phyloP scores from a whole-genome alignment of 331 rosid genomes.

The Malus hybrid region DNA sequence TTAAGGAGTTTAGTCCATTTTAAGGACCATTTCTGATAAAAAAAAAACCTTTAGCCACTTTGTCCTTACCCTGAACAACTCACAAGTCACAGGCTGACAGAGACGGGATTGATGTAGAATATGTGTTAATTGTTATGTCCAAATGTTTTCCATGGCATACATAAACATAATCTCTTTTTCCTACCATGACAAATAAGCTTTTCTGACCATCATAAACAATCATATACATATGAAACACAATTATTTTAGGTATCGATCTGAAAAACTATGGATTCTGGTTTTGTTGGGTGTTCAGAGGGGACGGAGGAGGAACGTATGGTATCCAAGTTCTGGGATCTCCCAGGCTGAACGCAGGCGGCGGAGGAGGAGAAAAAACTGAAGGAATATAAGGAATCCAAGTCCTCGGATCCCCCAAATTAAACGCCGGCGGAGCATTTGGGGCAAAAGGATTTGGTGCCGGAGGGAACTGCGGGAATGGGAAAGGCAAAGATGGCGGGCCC shows the following conservation, averaged over 20 bases:
- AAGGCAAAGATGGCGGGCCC: conserved; percentile 14
- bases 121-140: neutral
- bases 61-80: neutral
- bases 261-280: conserved; percentile 28
- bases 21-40: too few relatives aligned
- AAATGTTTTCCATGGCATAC: neutral
- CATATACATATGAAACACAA: conserved; percentile 3
- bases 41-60: neutral
- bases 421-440: conserved; percentile 29
- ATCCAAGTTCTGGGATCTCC: conserved; percentile 49
- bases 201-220: neutral
- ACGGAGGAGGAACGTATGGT: conserved; percentile 32
- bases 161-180: neutral
- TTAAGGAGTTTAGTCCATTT: too few relatives aligned
- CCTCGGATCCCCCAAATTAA: conserved; percentile 31
- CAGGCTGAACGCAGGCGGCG: conserved; percentile 33
- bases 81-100: neutral
- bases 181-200: neutral
- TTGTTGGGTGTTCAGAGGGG: conserved; percentile 21
- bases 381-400: conserved; percentile 42
- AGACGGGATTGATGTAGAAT: neutral
- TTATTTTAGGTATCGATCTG: neutral
- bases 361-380: conserved; percentile 18
- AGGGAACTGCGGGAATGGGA: conserved; percentile 18
- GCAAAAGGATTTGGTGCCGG: conserved; percentile 12